These are phyloP conservation scores for Pilasporangium apinafurcum DNA, from an alignment of 352 stramenopile species.

Conservation along the genomic window DNA sequence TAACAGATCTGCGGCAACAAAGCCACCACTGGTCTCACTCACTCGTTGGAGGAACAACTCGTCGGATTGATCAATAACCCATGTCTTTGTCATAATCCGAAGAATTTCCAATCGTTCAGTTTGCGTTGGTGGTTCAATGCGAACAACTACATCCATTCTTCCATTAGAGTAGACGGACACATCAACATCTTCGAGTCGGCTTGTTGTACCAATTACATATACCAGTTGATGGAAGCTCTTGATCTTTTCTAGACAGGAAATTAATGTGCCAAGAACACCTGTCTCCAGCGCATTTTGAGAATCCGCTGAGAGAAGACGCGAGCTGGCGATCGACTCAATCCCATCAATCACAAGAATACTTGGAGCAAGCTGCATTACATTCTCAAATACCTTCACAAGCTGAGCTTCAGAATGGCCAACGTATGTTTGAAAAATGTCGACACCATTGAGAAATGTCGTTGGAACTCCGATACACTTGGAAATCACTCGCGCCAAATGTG, in stretches of 20 bases:
- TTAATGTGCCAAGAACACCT: slow-evolving; percentile 75
- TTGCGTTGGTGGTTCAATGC: slow-evolving; percentile 93
- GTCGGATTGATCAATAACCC: slow-evolving; percentile 34
- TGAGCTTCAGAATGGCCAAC: slow-evolving; percentile 88
- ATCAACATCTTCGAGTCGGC: slow-evolving; percentile 81
- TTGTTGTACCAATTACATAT: slow-evolving; percentile 77
- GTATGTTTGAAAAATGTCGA: slow-evolving; percentile 93
- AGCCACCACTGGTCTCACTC: slow-evolving; percentile 94
- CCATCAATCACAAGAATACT: slow-evolving; percentile 87
- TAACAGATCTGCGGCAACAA: slow-evolving; percentile 84
- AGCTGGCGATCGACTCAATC: slow-evolving; percentile 82
- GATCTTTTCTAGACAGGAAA: slow-evolving; percentile 81
- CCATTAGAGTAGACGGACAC: slow-evolving; percentile 92
- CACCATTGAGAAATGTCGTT: slow-evolving; percentile 59
- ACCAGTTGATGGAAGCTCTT: slow-evolving; percentile 28
- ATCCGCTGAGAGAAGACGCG: slow-evolving; percentile 46
- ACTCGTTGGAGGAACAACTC: slow-evolving; percentile 85
- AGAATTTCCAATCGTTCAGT: slow-evolving; percentile 90
- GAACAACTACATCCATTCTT: slow-evolving; percentile 94
- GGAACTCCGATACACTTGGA: slow-evolving; percentile 29
- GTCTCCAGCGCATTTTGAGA: slow-evolving; percentile 62
- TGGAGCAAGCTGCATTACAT: slow-evolving; percentile 28
- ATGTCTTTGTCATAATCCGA: slow-evolving; percentile 83
- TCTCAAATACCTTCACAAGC: slow-evolving; percentile 58
- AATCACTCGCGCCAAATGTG: slow-evolving; percentile 35